phyloP scores from a whole-genome alignment of 1,139 yeast species.

The Suhomyces ambrosiae region DNA sequence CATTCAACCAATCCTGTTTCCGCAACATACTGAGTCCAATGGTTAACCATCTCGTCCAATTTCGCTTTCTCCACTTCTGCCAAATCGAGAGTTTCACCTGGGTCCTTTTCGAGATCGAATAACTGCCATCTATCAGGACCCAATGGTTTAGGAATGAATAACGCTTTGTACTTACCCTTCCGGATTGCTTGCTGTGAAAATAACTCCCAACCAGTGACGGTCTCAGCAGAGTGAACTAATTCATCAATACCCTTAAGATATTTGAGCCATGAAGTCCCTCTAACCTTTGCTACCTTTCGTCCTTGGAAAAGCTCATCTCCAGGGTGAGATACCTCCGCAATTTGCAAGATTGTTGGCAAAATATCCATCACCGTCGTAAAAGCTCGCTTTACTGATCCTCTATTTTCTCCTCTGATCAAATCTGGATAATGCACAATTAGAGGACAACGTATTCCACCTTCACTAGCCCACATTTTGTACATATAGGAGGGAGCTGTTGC shows the following conservation, averaged over 20 bases:
- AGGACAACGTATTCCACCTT: slow-evolving; percentile 1
- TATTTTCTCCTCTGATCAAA: background rate
- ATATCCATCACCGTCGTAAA: background rate
- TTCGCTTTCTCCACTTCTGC: background rate
- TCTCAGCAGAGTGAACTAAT: background rate
- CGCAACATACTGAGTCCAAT: background rate
- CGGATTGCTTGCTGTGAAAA: background rate
- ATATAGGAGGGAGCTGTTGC: background rate
- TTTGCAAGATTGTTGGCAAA: background rate
- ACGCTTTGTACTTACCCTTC: background rate
- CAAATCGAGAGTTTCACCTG: background rate
- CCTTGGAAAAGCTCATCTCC: background rate
- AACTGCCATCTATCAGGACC: background rate
- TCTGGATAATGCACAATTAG: background rate
- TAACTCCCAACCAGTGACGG: background rate
- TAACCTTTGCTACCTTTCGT: background rate
- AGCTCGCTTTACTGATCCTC: background rate
- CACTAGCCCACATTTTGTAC: slow-evolving; percentile 1
- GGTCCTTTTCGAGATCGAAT: background rate
- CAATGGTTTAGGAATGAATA: background rate
- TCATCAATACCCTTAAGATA: background rate
- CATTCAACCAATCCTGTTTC: background rate
- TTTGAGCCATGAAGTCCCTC: background rate
- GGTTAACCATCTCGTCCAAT: background rate
- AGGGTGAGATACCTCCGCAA: background rate